These are phyloP conservation scores for Infundibulicybe gibba DNA, from an alignment of 768 basidiomycete genomes.

Conservation along the genomic window DNA sequence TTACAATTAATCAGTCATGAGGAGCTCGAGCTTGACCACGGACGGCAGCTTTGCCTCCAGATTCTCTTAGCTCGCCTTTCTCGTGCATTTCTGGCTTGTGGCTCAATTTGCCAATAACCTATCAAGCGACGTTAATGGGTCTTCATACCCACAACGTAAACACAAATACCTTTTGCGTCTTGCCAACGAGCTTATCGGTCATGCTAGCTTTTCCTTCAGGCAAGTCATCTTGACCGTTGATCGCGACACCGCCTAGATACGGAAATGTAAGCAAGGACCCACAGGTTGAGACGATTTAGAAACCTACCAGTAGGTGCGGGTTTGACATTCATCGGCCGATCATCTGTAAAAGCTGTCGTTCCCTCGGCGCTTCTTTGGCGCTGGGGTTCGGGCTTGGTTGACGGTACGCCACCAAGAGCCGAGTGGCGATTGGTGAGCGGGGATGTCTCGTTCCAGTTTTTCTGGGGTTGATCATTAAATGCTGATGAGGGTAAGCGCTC, in stretches of 20 bases:
- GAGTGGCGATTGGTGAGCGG: not conserved
- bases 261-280: not conserved
- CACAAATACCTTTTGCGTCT: conserved; percentile 54
- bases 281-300: not conserved
- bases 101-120: conserved; percentile 49
- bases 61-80: conserved; percentile 52
- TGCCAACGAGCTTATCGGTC: conserved; percentile 54
- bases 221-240: conserved; percentile 25
- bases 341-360: not conserved
- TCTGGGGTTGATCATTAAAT: conserved; percentile 10
- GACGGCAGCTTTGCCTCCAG: conserved; percentile 46
- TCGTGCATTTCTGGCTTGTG: conserved; percentile 49
- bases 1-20: no score
- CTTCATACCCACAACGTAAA: not conserved
- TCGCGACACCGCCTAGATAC: conserved; percentile 27
- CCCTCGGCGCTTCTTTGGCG: not conserved
- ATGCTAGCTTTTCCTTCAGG: conserved; percentile 37
- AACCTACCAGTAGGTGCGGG: conserved; percentile 1
- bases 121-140: not conserved
- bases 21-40: conserved; percentile 14
- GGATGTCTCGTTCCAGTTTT: conserved; percentile 1
- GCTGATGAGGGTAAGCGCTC: conserved; percentile 21
- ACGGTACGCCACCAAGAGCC: not conserved
- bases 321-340: conserved; percentile 2
- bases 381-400: not conserved